Evolutionary conservation across 805 yeast species (phyloP), one percentile per base, ranked within the genome.

Genomic region (Yarrowia alimentaria): DNA sequence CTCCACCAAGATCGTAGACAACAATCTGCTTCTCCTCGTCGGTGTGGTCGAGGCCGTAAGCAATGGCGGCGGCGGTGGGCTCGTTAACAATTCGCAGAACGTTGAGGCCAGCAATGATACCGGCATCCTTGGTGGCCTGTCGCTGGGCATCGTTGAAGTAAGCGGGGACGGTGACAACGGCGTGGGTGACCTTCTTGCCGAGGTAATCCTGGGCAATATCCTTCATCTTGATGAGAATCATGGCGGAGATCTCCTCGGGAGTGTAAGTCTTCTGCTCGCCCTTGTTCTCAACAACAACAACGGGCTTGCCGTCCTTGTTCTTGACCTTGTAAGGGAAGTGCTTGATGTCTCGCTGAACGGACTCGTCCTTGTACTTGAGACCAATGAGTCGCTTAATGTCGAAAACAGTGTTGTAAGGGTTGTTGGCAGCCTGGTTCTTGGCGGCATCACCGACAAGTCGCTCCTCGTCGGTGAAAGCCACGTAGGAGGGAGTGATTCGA

Each of bases 31-130:
- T 85, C 72, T 89, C 97, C 58, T 79, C 84, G 29, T 81, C 83
- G 56, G 80, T 76, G 67, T 68, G 76, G 68, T 87, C 95, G 60
- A 90, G 76, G 66, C 97, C 97, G 72, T 89, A 89, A 57, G 97
- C 97, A 70, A 89, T 87, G 52, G 97, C 97, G 60, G 97, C 97
- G 38, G 97, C 97, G 55, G 97, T 89, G 63, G 95, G 95, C 76
- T 86, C 95, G 68, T 86, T 86, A 56, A 86, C 91, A 61, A 86
- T 86, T 77, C 95, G 83, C 70, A 86, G 74, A 57, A 86, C 87
- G 67, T 83, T 85, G 67, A 86, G 76, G 62, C 95, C 95, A 43
- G 95, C 94, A 76, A 86, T 86, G 56, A 83, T 78, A 75, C 95
- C 95, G 34, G 95, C 95, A 68, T 86, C 94, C 75, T 86, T 86